A percentile compares a stretch with the other conserved stretches of the same genome.
These are phyloP conservation scores for Pulveroboletus frians DNA, from an alignment of 768 basidiomycete species.

Conservation along the genomic window DNA sequence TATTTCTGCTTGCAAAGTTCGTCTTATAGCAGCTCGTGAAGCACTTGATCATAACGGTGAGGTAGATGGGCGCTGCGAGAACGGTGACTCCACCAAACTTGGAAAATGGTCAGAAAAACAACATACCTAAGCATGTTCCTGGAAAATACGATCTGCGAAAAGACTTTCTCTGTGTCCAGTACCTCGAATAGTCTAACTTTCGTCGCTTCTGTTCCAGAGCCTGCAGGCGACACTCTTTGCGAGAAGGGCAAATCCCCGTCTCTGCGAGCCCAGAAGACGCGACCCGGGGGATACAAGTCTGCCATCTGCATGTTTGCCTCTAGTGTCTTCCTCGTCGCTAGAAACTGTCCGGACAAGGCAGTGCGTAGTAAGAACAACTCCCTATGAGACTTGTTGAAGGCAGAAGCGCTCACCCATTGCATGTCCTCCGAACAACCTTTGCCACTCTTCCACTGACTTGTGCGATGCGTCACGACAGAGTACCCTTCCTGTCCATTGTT, in stretches of 20 bases:
- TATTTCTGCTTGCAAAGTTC: not conserved
- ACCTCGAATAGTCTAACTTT: conserved; percentile 75
- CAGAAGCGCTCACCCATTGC: conserved; percentile 44
- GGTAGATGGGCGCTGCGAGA: conserved; percentile 63
- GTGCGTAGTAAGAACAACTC: not conserved
- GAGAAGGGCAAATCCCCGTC: conserved; percentile 64
- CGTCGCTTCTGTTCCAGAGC: conserved; percentile 30
- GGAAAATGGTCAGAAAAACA: not conserved
- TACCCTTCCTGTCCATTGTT: conserved; percentile 37
- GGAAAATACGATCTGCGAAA: conserved; percentile 76
- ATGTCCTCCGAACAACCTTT: conserved; percentile 47
- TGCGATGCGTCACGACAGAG: conserved; percentile 38
- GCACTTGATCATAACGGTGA: conserved; percentile 70
- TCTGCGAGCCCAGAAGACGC: conserved; percentile 74
- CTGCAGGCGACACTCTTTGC: conserved; percentile 20
- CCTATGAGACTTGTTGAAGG: not conserved
- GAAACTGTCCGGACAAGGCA: conserved; percentile 44
- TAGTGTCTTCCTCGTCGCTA: conserved; percentile 75
- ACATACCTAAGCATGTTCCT: conserved; percentile 75
- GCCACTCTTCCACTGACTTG: conserved; percentile 60
- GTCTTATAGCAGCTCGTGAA: conserved; percentile 60
- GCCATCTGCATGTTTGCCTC: conserved; percentile 79
- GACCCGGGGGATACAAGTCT: conserved; percentile 71
- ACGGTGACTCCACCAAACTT: conserved; percentile 1
- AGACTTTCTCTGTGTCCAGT: conserved; percentile 68